Evolutionary conservation across 2,329 filamentous ascomycete genomes (phyloP).

Genomic region (Davidsoniella eucalypti): DNA sequence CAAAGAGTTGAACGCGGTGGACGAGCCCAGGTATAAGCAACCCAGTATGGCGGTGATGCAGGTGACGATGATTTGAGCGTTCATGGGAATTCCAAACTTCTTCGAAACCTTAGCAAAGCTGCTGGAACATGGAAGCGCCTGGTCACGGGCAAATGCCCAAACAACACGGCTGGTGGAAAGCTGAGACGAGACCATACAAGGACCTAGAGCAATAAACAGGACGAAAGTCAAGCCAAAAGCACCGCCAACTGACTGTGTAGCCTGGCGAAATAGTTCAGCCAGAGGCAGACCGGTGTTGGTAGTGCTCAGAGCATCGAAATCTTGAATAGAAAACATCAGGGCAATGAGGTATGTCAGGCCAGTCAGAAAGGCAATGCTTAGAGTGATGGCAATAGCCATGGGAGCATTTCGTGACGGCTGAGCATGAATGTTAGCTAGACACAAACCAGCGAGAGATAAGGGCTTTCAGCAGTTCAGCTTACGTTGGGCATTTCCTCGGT

Average conservation of each 20-base stretch:
- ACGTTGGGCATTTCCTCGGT: conserved; percentile 34
- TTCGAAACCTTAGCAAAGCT: conserved; percentile 23
- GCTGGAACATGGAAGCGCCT: conserved; percentile 23
- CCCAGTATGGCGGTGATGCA: conserved; percentile 24
- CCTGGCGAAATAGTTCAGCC: conserved; percentile 29
- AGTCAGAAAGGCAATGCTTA: conserved; percentile 33
- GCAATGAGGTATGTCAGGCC: conserved; percentile 31
- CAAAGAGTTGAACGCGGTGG: conserved; percentile 28
- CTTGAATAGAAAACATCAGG: conserved; percentile 35
- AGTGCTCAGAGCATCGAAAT: conserved; percentile 26
- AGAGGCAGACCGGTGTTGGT: conserved; percentile 28
- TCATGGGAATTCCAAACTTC: conserved; percentile 22
- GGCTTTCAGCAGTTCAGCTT: conserved; percentile 15
- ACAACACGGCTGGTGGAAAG: conserved; percentile 20
- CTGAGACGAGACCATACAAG: conserved; percentile 23
- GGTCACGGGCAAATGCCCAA: conserved; percentile 30
- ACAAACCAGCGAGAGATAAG: neutral
- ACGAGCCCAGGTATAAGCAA: conserved; percentile 26
- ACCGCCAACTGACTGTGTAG: conserved; percentile 23
- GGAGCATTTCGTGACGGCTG: conserved; percentile 24
- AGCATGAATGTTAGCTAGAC: conserved; percentile 1
- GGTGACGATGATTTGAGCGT: conserved; percentile 22
- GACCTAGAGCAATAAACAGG: conserved; percentile 27
- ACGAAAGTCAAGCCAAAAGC: conserved; percentile 27
- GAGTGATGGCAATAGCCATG: conserved; percentile 25